These are phyloP conservation scores for Microcyclosporella mali DNA, from an alignment of 2,329 filamentous ascomycete genomes.

Conservation along the genomic window DNA sequence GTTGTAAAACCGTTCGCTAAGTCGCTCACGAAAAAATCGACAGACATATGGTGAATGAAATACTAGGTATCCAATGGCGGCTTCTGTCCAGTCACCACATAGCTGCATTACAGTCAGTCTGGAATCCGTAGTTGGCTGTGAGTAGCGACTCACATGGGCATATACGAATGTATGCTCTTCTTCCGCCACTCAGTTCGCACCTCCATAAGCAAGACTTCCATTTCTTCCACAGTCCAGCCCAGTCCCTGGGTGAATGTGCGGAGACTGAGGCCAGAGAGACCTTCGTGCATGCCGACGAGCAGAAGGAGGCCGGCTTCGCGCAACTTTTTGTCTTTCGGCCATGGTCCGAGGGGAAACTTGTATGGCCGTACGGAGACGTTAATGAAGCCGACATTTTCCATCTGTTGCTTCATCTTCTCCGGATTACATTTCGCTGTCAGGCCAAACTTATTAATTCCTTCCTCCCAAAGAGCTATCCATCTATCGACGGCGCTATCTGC, in stretches of 20 bases:
- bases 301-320: slow-evolving; percentile 23
- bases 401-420: slow-evolving; percentile 30
- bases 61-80: slow-evolving; percentile 5
- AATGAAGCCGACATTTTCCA: slow-evolving; percentile 31
- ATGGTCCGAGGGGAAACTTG: slow-evolving; percentile 27
- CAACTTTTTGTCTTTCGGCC: slow-evolving; percentile 24
- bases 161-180: slow-evolving; percentile 24
- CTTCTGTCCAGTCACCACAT: slow-evolving; percentile 27
- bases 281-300: slow-evolving; percentile 23
- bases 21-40: no score
- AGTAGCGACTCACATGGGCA: slow-evolving; percentile 20
- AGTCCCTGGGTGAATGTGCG: slow-evolving; percentile 25
- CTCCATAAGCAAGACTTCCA: slow-evolving; percentile 26
- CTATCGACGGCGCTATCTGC: slow-evolving; percentile 13
- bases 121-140: background rate
- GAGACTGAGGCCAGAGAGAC: slow-evolving; percentile 23
- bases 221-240: slow-evolving; percentile 24
- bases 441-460: slow-evolving; percentile 20
- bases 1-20: no score
- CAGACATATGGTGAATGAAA: no score
- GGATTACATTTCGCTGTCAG: slow-evolving; percentile 22
- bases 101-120: slow-evolving; percentile 14
- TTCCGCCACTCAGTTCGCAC: slow-evolving; percentile 23
- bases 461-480: slow-evolving; percentile 21
- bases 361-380: slow-evolving; percentile 25